A percentile compares a stretch with the other conserved stretches of the same genome.
These are phyloP conservation scores for Boletus barrowsii DNA, from an alignment of 768 basidiomycete species.

Conservation along the genomic window DNA sequence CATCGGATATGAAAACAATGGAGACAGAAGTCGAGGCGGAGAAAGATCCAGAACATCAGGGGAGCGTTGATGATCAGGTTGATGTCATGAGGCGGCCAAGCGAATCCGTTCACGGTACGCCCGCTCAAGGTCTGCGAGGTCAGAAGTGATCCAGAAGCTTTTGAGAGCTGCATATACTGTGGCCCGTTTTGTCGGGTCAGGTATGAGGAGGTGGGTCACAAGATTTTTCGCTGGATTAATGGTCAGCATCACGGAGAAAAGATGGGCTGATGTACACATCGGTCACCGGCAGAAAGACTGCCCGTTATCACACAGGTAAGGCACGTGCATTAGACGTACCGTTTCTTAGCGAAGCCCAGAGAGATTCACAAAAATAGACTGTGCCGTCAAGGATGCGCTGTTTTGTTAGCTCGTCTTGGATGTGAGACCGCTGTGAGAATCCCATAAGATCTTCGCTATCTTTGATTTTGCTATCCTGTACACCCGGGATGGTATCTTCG, in stretches of 20 bases:
- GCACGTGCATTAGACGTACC: conserved; percentile 42
- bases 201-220: conserved; percentile 57
- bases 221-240: conserved; percentile 46
- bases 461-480: conserved; percentile 26
- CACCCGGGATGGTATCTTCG: conserved; percentile 4
- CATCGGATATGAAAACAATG: conserved; percentile 1
- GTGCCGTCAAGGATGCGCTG: conserved; percentile 63
- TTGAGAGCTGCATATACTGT: conserved; percentile 61
- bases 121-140: conserved; percentile 56
- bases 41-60: not conserved
- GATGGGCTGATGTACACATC: not conserved
- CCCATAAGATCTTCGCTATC: conserved; percentile 32
- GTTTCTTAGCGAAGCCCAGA: conserved; percentile 56
- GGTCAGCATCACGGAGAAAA: conserved; percentile 8
- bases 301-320: not conserved
- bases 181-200: conserved; percentile 54
- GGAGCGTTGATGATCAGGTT: not conserved
- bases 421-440: conserved; percentile 33
- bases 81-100: conserved; percentile 11
- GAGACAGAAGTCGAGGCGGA: not conserved
- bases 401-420: conserved; percentile 62
- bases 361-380: conserved; percentile 49
- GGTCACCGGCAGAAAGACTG: not conserved
- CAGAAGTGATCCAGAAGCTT: conserved; percentile 64
- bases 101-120: conserved; percentile 58